phyloP scores from a whole-genome alignment of 129 eudicot genomes.

The Saposhnikovia divaricata region DNA sequence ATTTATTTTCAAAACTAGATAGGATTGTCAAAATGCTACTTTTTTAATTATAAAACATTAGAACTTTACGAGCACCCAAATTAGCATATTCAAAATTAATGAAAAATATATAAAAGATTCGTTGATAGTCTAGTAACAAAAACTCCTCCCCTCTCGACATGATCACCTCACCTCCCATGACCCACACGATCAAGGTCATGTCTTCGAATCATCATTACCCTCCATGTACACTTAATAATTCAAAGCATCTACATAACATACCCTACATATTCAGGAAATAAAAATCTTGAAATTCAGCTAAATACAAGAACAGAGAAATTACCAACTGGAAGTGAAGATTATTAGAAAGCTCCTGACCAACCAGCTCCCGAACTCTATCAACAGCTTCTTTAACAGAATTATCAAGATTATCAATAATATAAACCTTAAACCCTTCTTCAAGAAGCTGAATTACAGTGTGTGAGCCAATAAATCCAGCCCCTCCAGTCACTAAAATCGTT shows the following conservation, averaged over 20 bases:
- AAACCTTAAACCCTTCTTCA: constrained; percentile 59
- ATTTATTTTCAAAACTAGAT: not conserved
- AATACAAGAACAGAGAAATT: not conserved
- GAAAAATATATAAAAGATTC: not conserved
- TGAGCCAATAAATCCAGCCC: constrained; percentile 93
- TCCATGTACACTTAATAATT: too few species aligned
- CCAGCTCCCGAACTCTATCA: constrained; percentile 47
- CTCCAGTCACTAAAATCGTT: constrained; percentile 76
- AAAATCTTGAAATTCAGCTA: not conserved
- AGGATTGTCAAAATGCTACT: too few species aligned
- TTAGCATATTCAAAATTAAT: too few species aligned
- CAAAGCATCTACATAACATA: not conserved
- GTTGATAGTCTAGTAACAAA: not conserved
- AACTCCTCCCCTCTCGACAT: too few species aligned
- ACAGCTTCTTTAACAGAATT: constrained; percentile 73
- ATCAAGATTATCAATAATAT: constrained; percentile 74
- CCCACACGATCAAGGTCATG: not conserved
- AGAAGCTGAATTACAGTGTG: constrained; percentile 77
- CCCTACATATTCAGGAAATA: not conserved
- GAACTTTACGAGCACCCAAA: not conserved
- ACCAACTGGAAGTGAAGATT: constrained; percentile 76
- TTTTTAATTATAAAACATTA: too few species aligned
- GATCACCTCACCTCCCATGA: not conserved
- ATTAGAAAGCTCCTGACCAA: constrained; percentile 48
- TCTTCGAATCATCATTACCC: too few species aligned